These are phyloP conservation scores for Xerocomus nothofagi DNA, from an alignment of 1,284 basidiomycete genomes.

Conservation along the genomic window DNA sequence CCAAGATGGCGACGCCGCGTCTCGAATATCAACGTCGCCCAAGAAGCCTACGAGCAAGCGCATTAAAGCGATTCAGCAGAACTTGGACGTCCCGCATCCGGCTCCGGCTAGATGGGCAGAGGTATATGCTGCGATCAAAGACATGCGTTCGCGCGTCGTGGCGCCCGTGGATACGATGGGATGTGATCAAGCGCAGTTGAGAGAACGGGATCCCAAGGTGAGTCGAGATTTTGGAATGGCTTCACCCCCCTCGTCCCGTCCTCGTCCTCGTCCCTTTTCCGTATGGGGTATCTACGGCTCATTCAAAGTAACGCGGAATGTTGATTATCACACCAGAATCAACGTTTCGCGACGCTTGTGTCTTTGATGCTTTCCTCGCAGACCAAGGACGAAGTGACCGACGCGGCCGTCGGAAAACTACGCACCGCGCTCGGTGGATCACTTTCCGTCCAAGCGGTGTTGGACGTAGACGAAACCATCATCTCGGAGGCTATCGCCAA, in stretches of 20 bases:
- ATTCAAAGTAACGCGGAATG: neutral
- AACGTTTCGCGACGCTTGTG: slow-evolving; percentile 82
- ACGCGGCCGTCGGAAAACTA: slow-evolving; percentile 79
- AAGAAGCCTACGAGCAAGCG: slow-evolving; percentile 17
- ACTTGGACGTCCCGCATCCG: slow-evolving; percentile 69
- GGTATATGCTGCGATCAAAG: slow-evolving; percentile 73
- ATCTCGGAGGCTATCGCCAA: slow-evolving; percentile 81
- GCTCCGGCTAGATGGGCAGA: slow-evolving; percentile 74
- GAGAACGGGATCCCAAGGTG: slow-evolving; percentile 69
- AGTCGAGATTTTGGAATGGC: slow-evolving; percentile 10
- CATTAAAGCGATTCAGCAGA: slow-evolving; percentile 51
- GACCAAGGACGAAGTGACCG: slow-evolving; percentile 91
- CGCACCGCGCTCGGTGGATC: slow-evolving; percentile 75
- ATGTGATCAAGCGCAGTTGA: slow-evolving; percentile 66
- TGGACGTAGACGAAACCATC: slow-evolving; percentile 59
- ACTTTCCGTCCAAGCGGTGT: slow-evolving; percentile 72
- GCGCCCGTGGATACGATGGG: slow-evolving; percentile 95
- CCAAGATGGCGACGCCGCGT: neutral
- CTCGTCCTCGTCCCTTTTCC: neutral
- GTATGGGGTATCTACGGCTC: too few relatives aligned
- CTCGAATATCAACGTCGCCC: neutral
- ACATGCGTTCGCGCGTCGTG: slow-evolving; percentile 69
- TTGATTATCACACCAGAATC: slow-evolving; percentile 50
- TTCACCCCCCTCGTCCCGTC: neutral
- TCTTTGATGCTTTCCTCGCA: slow-evolving; percentile 96